These are phyloP conservation scores for Westerdykella aurantiaca DNA, from an alignment of 2,329 filamentous ascomycete species.

Conservation along the genomic window DNA sequence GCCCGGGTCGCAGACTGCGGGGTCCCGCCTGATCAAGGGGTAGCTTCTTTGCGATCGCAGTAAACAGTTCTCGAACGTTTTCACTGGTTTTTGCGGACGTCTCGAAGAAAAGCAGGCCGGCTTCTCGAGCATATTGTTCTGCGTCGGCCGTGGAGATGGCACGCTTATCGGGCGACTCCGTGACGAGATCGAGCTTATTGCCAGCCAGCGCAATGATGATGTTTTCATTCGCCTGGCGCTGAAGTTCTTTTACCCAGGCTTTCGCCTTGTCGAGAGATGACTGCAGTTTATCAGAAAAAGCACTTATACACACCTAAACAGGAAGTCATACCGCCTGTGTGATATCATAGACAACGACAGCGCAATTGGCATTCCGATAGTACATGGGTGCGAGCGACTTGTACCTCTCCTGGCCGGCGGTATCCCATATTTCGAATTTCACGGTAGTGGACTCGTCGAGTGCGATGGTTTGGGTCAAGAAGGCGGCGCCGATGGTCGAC, in stretches of 20 bases:
- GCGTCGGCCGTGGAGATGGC: slow-evolving; percentile 85
- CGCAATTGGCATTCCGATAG: slow-evolving; percentile 98
- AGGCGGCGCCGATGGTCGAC: slow-evolving; percentile 96
- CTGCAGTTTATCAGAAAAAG: slow-evolving; percentile 45
- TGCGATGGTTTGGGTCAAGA: slow-evolving; percentile 97
- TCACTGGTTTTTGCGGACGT: slow-evolving; percentile 96
- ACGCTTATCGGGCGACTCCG: slow-evolving; percentile 90
- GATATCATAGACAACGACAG: slow-evolving; percentile 98
- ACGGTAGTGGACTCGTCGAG: slow-evolving; percentile 97
- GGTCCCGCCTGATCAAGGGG: slow-evolving; percentile 95
- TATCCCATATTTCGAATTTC: slow-evolving; percentile 98
- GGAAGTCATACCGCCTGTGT: slow-evolving; percentile 79
- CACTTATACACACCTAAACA: slow-evolving; percentile 6
- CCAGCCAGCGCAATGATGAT: slow-evolving; percentile 97
- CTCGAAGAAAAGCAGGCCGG: slow-evolving; percentile 94
- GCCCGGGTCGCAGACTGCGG: slow-evolving; percentile 63
- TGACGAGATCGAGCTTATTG: slow-evolving; percentile 95
- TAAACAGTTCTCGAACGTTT: slow-evolving; percentile 94
- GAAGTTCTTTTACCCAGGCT: slow-evolving; percentile 97
- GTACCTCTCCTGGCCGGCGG: slow-evolving; percentile 94
- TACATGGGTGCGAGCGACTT: slow-evolving; percentile 97
- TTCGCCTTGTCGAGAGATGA: slow-evolving; percentile 98
- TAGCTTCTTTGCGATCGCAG: slow-evolving; percentile 94
- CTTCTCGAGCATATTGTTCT: slow-evolving; percentile 90
- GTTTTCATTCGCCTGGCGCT: slow-evolving; percentile 98